Conservation (phyloP, 148 eudicot species). For the Rhododendron vialii region DNA sequence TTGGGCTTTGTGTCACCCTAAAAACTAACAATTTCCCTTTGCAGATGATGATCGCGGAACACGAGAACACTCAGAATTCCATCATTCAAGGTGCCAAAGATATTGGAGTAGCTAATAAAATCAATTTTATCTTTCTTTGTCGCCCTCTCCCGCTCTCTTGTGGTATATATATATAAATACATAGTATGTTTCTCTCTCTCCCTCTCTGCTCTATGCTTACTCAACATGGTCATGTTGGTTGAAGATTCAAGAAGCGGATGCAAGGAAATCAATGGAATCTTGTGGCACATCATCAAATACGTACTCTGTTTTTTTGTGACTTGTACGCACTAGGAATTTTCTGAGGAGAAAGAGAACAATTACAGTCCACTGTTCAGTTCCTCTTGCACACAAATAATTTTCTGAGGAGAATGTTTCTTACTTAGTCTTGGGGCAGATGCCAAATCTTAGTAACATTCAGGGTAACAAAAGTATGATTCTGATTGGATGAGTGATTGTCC, state of each 20-base stretch:
- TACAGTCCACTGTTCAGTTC: too few species aligned
- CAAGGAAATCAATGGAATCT: neutral
- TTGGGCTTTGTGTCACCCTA: neutral
- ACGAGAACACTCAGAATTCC: conserved; percentile 32
- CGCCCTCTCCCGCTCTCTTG: conserved; percentile 7
- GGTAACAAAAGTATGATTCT: too few species aligned
- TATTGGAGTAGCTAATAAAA: neutral
- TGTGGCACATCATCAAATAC: too few species aligned
- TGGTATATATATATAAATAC: neutral
- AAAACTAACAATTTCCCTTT: conserved; percentile 13
- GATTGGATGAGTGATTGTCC: too few species aligned
- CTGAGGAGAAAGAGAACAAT: too few species aligned
- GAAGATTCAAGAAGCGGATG: neutral
- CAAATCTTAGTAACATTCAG: too few species aligned
- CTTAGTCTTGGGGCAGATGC: too few species aligned
- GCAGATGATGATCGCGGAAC: conserved; percentile 34
- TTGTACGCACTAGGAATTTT: too few species aligned
- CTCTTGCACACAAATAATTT: too few species aligned
- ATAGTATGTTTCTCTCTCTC: neutral
- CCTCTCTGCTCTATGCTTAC: neutral
- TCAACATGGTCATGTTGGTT: neutral
- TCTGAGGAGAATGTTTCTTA: too few species aligned
- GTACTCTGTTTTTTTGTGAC: too few species aligned
- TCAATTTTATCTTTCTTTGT: conserved; percentile 13
- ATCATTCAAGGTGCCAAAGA: conserved; percentile 26